phyloP scores from a whole-genome alignment of 78 protist species.

The Dictyostelium purpureum region DNA sequence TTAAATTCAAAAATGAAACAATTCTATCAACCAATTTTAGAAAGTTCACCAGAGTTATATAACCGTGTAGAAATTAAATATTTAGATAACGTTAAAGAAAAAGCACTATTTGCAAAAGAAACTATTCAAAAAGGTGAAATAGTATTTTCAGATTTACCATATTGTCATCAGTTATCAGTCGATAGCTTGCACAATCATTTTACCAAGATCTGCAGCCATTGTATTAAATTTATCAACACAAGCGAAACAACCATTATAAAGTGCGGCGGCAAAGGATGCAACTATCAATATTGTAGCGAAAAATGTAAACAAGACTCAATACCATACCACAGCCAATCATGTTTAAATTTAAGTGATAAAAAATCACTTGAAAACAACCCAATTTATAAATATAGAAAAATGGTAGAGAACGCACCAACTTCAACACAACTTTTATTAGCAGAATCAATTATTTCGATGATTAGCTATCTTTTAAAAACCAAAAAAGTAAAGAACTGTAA shows the following conservation, averaged over 20 bases:
- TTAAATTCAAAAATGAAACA: constrained; percentile 61
- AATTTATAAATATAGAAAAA: constrained; percentile 20
- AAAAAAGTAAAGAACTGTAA: constrained; percentile 50
- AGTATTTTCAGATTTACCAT: constrained; percentile 36
- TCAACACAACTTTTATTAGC: constrained; percentile 3
- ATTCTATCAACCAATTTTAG: constrained; percentile 63
- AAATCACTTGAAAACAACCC: neutral
- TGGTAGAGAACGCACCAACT: constrained; percentile 33
- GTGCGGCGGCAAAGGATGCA: neutral
- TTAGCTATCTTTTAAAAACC: constrained; percentile 12
- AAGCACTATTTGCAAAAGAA: constrained; percentile 33
- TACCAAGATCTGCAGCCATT: constrained; percentile 14
- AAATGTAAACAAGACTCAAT: constrained; percentile 16
- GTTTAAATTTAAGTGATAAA: neutral
- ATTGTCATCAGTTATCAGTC: neutral
- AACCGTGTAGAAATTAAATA: constrained; percentile 17
- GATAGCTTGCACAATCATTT: neutral
- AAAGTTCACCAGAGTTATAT: neutral
- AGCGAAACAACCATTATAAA: neutral
- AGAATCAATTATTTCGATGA: constrained; percentile 35
- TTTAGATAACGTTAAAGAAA: constrained; percentile 29
- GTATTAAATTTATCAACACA: constrained; percentile 26
- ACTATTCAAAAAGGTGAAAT: constrained; percentile 53
- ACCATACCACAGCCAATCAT: constrained; percentile 12
- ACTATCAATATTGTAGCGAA: constrained; percentile 32